phyloP scores from a whole-genome alignment of 2,329 filamentous ascomycete genomes.

The Ploettnerulaceae sp. region DNA sequence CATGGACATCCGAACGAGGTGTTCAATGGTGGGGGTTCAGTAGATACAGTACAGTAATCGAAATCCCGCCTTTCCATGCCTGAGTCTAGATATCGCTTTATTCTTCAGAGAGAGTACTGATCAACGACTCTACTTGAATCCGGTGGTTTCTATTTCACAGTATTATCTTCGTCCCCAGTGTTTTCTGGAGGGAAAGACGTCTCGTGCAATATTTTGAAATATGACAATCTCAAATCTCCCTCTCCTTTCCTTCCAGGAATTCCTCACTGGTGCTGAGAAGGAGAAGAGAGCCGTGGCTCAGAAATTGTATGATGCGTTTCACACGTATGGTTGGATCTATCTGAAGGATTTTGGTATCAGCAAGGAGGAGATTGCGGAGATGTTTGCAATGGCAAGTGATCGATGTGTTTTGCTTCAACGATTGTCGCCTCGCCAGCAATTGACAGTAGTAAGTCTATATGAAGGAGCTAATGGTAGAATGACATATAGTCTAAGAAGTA shows the following conservation, averaged over 20 bases:
- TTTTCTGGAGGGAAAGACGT: no score
- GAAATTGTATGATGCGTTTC: slow-evolving; percentile 10
- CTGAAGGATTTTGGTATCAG: slow-evolving; percentile 8
- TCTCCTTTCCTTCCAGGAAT: slow-evolving; percentile 5
- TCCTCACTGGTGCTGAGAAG: slow-evolving; percentile 1
- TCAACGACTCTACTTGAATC: no score
- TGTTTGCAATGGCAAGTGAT: slow-evolving; percentile 9
- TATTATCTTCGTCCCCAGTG: no score
- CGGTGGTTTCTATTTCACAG: no score
- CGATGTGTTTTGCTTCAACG: no score
- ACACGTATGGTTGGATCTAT: slow-evolving; percentile 10
- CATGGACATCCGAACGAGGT: no score
- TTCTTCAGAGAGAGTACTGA: no score
- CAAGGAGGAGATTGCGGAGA: slow-evolving; percentile 5
- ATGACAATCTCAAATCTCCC: slow-evolving; percentile 8
- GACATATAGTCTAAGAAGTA: slow-evolving; percentile 9
- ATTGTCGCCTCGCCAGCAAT: not conserved
- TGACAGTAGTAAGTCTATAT: not conserved
- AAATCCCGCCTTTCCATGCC: no score
- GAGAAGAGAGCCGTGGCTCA: slow-evolving; percentile 9
- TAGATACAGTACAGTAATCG: no score
- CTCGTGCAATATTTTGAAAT: no score
- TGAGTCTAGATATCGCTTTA: no score
- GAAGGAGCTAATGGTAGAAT: not conserved
- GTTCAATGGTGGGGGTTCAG: no score